Conservation (phyloP, 208 protist genomes). For the Phytomonas francai region DNA sequence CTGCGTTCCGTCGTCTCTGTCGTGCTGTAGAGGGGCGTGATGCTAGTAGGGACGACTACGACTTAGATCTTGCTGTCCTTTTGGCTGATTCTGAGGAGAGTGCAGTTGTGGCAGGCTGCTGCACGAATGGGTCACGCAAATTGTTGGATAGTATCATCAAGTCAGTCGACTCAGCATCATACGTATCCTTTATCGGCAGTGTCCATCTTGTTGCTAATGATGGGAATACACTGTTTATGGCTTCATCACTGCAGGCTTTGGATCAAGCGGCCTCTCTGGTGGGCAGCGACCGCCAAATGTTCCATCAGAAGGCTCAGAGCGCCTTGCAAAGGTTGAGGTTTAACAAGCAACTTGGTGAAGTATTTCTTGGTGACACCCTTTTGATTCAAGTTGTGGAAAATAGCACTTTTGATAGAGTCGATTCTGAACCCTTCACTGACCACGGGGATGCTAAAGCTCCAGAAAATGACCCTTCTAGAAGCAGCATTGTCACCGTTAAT, state of each 20-base stretch:
- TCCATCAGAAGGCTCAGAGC: not conserved
- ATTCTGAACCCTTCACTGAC: not conserved
- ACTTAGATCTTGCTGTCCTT: not conserved
- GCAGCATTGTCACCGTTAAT: not conserved
- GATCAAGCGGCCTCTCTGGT: not conserved
- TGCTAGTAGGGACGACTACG: not conserved
- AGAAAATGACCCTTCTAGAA: not conserved
- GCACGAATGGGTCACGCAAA: not conserved
- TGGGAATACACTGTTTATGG: not conserved
- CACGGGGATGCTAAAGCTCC: not conserved
- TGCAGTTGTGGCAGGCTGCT: not conserved
- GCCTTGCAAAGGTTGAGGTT: not conserved
- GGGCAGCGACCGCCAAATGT: not conserved
- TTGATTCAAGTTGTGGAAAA: not conserved
- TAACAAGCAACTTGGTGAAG: not conserved
- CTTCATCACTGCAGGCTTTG: not conserved
- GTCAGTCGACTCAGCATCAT: not conserved
- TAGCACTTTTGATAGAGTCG: not conserved
- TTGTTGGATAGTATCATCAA: not conserved
- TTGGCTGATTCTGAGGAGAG: not conserved
- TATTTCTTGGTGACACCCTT: not conserved
- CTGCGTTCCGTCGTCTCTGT: not conserved
- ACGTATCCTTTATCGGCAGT: not conserved
- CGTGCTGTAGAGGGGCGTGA: not conserved
- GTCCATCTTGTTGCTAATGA: not conserved